These are phyloP conservation scores for Tilletia horrida DNA, from an alignment of 1,284 basidiomycete species.

Conservation along the genomic window DNA sequence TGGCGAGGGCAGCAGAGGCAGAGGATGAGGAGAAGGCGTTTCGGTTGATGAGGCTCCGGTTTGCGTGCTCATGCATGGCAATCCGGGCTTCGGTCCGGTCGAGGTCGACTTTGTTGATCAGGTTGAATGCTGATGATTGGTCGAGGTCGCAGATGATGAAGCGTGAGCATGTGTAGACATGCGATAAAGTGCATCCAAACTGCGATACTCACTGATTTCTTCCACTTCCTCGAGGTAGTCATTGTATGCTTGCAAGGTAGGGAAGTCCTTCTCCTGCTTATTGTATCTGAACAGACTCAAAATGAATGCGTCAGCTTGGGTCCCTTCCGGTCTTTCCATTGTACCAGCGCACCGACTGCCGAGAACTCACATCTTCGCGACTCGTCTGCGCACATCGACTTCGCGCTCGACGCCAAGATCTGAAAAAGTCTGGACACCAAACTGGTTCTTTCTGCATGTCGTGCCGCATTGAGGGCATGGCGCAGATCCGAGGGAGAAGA, in stretches of 20 bases:
- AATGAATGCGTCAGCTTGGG: neutral
- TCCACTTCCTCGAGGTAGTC: constrained; percentile 95
- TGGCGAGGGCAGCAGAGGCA: constrained; percentile 2
- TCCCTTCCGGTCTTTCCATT: no score
- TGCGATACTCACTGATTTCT: constrained; percentile 72
- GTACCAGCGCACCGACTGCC: no score
- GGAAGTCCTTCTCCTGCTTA: constrained; percentile 85
- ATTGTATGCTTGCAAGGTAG: constrained; percentile 77
- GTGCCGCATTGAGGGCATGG: constrained; percentile 91
- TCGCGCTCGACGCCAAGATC: constrained; percentile 95
- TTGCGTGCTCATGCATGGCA: constrained; percentile 60
- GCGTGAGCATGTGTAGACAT: no score
- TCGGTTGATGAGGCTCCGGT: constrained; percentile 11
- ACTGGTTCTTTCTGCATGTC: constrained; percentile 86
- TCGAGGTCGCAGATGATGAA: no score
- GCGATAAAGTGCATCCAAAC: no score
- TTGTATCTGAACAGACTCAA: constrained; percentile 56
- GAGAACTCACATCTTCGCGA: constrained; percentile 71
- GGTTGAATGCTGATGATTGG: constrained; percentile 73
- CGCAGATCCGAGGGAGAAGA: constrained; percentile 92
- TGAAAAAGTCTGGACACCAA: constrained; percentile 94
- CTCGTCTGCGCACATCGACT: constrained; percentile 77
- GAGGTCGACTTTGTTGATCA: constrained; percentile 87
- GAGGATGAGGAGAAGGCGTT: neutral
- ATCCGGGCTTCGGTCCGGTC: constrained; percentile 79